phyloP scores from a whole-genome alignment of 2,329 filamentous ascomycete genomes.

The Aspergillus melleus region DNA sequence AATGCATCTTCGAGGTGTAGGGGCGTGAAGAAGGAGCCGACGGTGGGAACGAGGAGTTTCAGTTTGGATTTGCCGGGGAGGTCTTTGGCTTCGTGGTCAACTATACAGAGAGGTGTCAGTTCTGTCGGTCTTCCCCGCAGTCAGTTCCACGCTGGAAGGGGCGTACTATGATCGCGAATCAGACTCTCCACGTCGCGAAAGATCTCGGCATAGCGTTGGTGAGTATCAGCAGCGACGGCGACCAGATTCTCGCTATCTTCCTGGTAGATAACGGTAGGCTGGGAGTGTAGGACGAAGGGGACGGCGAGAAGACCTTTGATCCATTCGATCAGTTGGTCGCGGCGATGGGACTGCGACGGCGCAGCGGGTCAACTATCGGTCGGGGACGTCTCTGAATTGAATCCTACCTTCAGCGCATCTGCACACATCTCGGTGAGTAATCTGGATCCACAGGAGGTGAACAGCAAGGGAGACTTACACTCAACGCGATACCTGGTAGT shows the following conservation, averaged over 20 bases:
- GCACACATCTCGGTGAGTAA: slow-evolving; percentile 16
- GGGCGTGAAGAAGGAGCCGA: slow-evolving; percentile 91
- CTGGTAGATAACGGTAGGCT: slow-evolving; percentile 84
- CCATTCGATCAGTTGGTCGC: slow-evolving; percentile 94
- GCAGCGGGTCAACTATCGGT: background rate
- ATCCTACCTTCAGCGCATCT: slow-evolving; percentile 65
- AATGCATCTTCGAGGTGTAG: slow-evolving; percentile 87
- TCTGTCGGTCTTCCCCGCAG: background rate
- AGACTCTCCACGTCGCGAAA: slow-evolving; percentile 90
- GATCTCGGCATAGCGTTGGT: slow-evolving; percentile 89
- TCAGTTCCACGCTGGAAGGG: background rate
- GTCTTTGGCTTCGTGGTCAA: slow-evolving; percentile 67
- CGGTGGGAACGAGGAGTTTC: slow-evolving; percentile 83
- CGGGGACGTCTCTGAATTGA: background rate
- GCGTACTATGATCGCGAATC: slow-evolving; percentile 82
- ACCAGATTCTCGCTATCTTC: slow-evolving; percentile 62
- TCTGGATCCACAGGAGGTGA: background rate
- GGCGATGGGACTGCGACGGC: slow-evolving; percentile 69
- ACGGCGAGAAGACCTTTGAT: slow-evolving; percentile 93
- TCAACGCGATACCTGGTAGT: slow-evolving; percentile 62
- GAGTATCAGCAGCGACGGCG: slow-evolving; percentile 76
- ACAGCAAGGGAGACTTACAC: slow-evolving; percentile 54
- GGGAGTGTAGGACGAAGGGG: slow-evolving; percentile 93
- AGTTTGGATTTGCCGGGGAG: slow-evolving; percentile 79
- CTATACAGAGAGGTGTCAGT: slow-evolving; percentile 42